phyloP scores from a whole-genome alignment of 208 protist species.

The Novymonas esmeraldas region DNA sequence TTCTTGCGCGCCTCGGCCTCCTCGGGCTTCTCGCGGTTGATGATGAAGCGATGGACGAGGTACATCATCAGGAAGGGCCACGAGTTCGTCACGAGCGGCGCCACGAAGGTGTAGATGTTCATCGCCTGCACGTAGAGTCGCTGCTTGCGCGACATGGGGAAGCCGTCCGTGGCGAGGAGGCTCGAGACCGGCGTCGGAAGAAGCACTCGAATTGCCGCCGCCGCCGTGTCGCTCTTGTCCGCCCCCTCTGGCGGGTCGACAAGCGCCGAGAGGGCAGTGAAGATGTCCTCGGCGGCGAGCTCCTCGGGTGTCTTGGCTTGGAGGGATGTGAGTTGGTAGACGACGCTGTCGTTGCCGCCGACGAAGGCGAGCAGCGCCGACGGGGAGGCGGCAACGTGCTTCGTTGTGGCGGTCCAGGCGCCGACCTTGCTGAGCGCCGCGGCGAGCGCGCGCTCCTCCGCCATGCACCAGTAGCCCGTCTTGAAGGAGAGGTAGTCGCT shows the following conservation, averaged over 20 bases:
- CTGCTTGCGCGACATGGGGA: slow-evolving; percentile 58
- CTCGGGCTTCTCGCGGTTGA: slow-evolving; percentile 38
- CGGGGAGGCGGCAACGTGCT: slow-evolving; percentile 13
- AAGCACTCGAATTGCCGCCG: slow-evolving; percentile 3
- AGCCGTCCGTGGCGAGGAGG: slow-evolving; percentile 43
- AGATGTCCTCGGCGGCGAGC: slow-evolving; percentile 38
- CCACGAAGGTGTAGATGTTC: slow-evolving; percentile 40
- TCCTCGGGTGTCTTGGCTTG: slow-evolving; percentile 30
- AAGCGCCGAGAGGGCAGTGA: slow-evolving; percentile 30
- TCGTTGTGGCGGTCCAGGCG: slow-evolving; percentile 26
- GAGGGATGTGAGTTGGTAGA: slow-evolving; percentile 40
- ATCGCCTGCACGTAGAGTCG: slow-evolving; percentile 51
- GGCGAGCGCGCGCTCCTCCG: slow-evolving; percentile 38
- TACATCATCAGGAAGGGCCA: slow-evolving; percentile 82
- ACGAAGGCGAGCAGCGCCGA: slow-evolving; percentile 51
- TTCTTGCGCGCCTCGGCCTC: slow-evolving; percentile 8
- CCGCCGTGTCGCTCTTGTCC: background rate
- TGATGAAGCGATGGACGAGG: slow-evolving; percentile 60
- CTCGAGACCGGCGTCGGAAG: slow-evolving; percentile 35
- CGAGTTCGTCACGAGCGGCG: slow-evolving; percentile 46
- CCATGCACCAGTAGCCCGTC: slow-evolving; percentile 75
- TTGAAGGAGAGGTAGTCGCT: slow-evolving; percentile 63
- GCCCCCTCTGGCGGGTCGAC: slow-evolving; percentile 16
- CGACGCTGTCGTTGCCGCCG: slow-evolving; percentile 59
- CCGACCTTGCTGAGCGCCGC: slow-evolving; percentile 23